Conservation (phyloP, 2,329 filamentous ascomycete species). For the Colletotrichum siamense region DNA sequence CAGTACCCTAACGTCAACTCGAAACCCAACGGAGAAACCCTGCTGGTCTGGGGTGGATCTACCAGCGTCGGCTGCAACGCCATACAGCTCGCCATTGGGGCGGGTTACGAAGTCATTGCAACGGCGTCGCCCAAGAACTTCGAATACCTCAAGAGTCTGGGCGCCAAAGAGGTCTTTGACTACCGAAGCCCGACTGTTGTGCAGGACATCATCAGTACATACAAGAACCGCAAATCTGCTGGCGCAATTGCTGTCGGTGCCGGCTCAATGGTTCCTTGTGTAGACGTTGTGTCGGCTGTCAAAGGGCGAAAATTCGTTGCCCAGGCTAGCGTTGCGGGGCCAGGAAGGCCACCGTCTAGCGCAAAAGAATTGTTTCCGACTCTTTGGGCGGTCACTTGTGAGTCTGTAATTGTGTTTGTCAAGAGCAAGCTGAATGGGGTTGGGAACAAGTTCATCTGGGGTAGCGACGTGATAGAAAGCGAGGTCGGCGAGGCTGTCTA, state of each 20-base stretch:
- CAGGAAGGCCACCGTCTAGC: background rate
- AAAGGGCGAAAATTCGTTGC: constrained; percentile 10
- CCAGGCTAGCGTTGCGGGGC: background rate
- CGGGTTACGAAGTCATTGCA: constrained; percentile 50
- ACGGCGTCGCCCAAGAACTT: constrained; percentile 49
- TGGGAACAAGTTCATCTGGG: constrained; percentile 36
- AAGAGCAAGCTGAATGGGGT: constrained; percentile 33
- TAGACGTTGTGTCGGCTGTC: background rate
- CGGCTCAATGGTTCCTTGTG: background rate
- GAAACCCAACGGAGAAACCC: constrained; percentile 21
- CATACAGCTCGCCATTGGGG: constrained; percentile 48
- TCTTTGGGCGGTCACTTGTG: background rate
- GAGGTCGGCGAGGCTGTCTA: constrained; percentile 29
- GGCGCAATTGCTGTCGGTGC: constrained; percentile 20
- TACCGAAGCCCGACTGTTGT: constrained; percentile 40
- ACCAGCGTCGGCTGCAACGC: constrained; percentile 50
- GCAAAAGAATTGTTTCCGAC: background rate
- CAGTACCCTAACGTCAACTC: constrained; percentile 24
- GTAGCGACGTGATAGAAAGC: constrained; percentile 20
- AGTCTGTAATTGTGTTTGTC: constrained; percentile 5
- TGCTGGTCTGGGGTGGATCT: constrained; percentile 54
- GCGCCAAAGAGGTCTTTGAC: constrained; percentile 49
- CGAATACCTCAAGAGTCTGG: constrained; percentile 46
- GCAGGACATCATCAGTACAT: constrained; percentile 35
- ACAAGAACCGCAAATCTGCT: constrained; percentile 26